Evolutionary conservation across 768 basidiomycete genomes (phyloP).

Genomic region (Suillus decipiens): DNA sequence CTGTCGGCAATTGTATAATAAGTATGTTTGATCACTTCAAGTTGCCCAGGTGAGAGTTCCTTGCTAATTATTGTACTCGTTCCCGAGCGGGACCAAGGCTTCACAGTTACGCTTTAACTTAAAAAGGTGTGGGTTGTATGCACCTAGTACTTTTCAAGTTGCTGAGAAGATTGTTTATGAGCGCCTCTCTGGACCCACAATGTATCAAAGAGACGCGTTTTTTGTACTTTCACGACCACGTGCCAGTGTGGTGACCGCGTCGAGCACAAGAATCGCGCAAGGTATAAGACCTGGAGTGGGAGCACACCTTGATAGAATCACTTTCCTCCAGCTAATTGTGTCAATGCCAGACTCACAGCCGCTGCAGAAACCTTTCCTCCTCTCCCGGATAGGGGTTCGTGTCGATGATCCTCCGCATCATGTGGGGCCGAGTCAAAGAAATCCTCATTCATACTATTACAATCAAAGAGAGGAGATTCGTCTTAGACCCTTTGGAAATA

Average conservation of each 20-base stretch:
- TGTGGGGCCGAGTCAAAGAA: not conserved
- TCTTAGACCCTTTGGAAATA: too few species aligned
- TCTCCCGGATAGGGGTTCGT: not conserved
- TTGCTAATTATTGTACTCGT: conserved; percentile 1
- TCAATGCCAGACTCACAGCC: not conserved
- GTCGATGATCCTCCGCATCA: not conserved
- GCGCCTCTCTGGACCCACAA: conserved; percentile 8
- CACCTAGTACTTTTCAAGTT: not conserved
- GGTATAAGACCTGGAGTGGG: not conserved
- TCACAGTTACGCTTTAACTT: not conserved
- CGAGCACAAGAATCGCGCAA: not conserved
- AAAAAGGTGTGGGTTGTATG: not conserved
- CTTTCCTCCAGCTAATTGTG: too few species aligned
- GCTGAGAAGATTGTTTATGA: not conserved
- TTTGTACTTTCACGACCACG: not conserved
- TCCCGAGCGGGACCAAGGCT: not conserved
- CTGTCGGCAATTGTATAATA: not conserved
- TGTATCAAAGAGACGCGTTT: not conserved
- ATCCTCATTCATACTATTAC: not conserved
- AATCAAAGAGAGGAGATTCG: not conserved
- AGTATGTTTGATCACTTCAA: not conserved
- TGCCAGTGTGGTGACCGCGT: not conserved
- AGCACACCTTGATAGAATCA: too few species aligned
- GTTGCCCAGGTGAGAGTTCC: not conserved
- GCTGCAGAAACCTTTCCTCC: not conserved